A percentile compares a stretch with the other conserved stretches of the same genome.
Conservation (phyloP, 75 land plant species). For the Selaginella tamariscina region DNA sequence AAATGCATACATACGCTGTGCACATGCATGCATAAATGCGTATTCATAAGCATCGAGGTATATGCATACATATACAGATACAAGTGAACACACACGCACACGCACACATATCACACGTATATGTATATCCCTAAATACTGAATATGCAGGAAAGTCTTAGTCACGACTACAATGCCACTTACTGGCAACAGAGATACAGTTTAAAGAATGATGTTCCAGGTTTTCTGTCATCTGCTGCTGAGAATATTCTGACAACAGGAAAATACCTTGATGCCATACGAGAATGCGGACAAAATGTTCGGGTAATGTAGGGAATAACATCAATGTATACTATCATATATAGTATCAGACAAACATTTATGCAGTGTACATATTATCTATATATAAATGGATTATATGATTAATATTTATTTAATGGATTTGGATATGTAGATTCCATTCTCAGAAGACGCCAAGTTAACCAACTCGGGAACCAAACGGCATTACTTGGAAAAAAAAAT, state of each 20-base stretch:
- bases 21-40: neutral
- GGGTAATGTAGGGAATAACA: too few relatives aligned
- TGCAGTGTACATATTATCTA: too few relatives aligned
- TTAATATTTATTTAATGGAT: neutral
- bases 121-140: neutral
- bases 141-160: slow-evolving; percentile 73
- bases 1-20: too few relatives aligned
- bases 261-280: slow-evolving; percentile 94
- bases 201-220: slow-evolving; percentile 88
- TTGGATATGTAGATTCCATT: slow-evolving; percentile 42
- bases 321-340: too few relatives aligned
- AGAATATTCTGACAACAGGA: slow-evolving; percentile 80
- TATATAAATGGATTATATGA: neutral
- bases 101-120: too few relatives aligned
- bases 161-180: slow-evolving; percentile 90
- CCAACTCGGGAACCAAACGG: slow-evolving; percentile 53
- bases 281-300: slow-evolving; percentile 90
- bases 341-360: too few relatives aligned
- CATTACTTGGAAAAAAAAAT: slow-evolving; percentile 79
- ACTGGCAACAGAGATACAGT: slow-evolving; percentile 93
- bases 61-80: too few relatives aligned
- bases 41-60: neutral
- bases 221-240: slow-evolving; percentile 66
- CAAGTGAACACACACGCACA: too few relatives aligned
- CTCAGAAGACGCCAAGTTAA: slow-evolving; percentile 51